phyloP scores from a whole-genome alignment of 306 rosid species.

The Quercus alba region DNA sequence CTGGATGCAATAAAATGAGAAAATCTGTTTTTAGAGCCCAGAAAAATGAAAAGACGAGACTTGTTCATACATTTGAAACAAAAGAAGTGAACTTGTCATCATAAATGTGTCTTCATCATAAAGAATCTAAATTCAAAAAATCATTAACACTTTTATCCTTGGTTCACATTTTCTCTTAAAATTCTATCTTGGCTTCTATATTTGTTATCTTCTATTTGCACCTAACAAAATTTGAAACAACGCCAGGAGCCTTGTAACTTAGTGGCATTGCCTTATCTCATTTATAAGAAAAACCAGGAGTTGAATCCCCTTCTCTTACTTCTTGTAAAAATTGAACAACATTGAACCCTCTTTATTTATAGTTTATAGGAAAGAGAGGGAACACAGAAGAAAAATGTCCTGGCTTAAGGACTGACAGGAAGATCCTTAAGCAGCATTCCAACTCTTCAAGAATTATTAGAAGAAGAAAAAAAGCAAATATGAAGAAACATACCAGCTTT shows the following conservation, averaged over 20 bases:
- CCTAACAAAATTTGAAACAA: neutral
- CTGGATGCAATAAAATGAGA: slow-evolving; percentile 39
- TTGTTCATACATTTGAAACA: neutral
- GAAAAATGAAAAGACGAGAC: neutral
- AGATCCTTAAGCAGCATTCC: neutral
- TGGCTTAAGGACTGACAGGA: neutral
- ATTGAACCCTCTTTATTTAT: too few relatives aligned
- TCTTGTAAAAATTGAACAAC: too few relatives aligned
- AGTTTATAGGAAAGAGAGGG: neutral
- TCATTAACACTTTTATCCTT: neutral
- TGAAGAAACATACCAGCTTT: slow-evolving; percentile 60
- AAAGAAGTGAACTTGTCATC: neutral
- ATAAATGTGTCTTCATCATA: neutral
- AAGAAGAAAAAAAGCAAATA: neutral
- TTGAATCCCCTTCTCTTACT: too few relatives aligned
- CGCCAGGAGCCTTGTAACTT: neutral
- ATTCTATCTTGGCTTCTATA: neutral
- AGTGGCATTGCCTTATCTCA: too few relatives aligned
- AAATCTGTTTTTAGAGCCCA: neutral
- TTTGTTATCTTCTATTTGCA: neutral
- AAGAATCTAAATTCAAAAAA: neutral
- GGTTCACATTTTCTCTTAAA: neutral
- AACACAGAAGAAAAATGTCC: neutral
- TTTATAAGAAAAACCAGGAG: too few relatives aligned
- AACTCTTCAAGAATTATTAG: neutral